Base-by-base conservation (phyloP, 2,329 filamentous ascomycete species). In the Endocalyx cinctus region DNA sequence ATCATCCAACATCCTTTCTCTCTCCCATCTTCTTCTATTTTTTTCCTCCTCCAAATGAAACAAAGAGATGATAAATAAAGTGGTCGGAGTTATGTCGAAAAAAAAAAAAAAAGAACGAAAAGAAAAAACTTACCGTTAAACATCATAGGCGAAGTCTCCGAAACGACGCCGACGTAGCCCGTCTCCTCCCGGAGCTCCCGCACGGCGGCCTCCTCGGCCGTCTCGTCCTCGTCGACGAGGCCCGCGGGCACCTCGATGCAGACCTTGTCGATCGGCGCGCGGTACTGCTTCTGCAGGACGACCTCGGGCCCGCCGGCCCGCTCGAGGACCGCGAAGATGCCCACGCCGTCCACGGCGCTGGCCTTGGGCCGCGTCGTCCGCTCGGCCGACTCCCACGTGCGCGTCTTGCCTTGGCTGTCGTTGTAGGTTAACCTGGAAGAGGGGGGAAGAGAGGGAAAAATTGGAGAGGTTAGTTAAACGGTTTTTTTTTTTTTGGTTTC, bases 351-450 rank as follows among this genome's bases (percentile, higher is more conserved):
- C 33, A 87, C 79, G 20, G 76, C 73, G 37, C 69, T 68, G 42
- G 59, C 66, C 35, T 66, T 63, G 10, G 82, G 80, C 4, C 82
- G 74, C 0, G 82, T 87, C 18, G 70, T 70, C n/a, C 84, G 75
- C 57, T 85, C 79, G 12, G 79, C 79, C 1, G 79, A 82, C 52
- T 88, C 83, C 83, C 83, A 87, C 18, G 72, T 76, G 33, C 82
- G 70, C 1, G 63, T 56, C 12, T 64, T 62, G 44, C 76, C 77
- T 20, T 70, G 66, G 14, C 77, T 73, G 50, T 87, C 83, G 35
- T 66, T 63, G 55, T 87, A 88, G 20, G 69, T 73, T 42, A 77
- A 72, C 50, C 76, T 79, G 27, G 7, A 25, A 14, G 7, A 13
- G 23, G 11, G 6, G 25, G 20, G n/a, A 17, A 27, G 17, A 15